Percentiles rank a stretch among this genome's conserved stretches.
Evolutionary conservation across 768 basidiomycete genomes (phyloP).

Genomic region (Rhodotorula kratochvilovae): DNA sequence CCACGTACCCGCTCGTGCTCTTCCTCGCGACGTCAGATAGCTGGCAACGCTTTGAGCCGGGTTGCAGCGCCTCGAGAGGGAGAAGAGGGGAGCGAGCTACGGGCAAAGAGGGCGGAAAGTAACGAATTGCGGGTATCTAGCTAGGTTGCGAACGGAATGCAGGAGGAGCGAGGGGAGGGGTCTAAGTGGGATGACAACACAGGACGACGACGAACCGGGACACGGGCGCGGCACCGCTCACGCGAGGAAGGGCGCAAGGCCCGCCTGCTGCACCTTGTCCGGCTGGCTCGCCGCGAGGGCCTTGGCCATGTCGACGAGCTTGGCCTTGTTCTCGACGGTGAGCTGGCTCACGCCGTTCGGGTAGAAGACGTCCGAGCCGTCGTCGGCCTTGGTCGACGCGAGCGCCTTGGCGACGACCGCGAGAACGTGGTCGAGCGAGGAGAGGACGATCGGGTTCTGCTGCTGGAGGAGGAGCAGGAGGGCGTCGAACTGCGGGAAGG

Average conservation of each 20-base stretch:
- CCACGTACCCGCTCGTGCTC: too few species aligned
- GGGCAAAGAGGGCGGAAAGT: too few species aligned
- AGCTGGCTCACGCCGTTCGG: conserved; percentile 62
- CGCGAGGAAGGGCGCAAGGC: conserved; percentile 27
- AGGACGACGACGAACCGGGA: not conserved
- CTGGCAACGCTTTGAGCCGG: too few species aligned
- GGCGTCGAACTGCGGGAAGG: conserved; percentile 72
- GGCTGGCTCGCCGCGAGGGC: conserved; percentile 51
- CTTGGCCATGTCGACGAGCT: conserved; percentile 68
- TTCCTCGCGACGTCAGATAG: too few species aligned
- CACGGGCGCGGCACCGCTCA: not conserved
- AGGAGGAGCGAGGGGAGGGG: too few species aligned
- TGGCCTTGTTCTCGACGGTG: conserved; percentile 68
- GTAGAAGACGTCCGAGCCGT: conserved; percentile 25
- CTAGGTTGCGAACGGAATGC: too few species aligned
- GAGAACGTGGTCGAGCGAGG: conserved; percentile 73
- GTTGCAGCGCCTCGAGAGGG: too few species aligned
- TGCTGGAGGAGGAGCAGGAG: conserved; percentile 80
- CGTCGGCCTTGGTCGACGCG: conserved; percentile 54
- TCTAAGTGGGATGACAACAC: conserved; percentile 42
- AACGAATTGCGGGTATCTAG: too few species aligned
- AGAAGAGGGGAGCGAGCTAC: too few species aligned
- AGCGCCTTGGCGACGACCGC: conserved; percentile 75
- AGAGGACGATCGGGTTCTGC: conserved; percentile 64
- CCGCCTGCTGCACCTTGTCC: conserved; percentile 37